A percentile compares a stretch with the other conserved stretches of the same genome.
Conservation (phyloP, 805 yeast species). For the Ogataea henricii region DNA sequence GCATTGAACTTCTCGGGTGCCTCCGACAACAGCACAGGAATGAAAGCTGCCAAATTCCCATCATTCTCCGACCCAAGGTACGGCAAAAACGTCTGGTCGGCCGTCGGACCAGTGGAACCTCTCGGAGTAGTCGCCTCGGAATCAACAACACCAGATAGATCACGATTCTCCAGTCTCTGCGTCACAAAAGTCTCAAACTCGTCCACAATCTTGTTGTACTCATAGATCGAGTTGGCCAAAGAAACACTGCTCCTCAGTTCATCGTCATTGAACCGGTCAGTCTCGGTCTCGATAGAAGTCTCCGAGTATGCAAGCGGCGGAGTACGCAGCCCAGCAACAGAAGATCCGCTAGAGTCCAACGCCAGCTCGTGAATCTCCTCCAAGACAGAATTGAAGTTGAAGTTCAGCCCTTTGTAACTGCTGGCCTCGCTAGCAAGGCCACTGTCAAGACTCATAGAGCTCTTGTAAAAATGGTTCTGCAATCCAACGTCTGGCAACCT, state of each 20-base stretch:
- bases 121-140: conserved; percentile 6
- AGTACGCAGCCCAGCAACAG: conserved; percentile 1
- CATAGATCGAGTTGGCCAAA: conserved; percentile 53
- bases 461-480: conserved; percentile 3
- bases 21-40: conserved; percentile 39
- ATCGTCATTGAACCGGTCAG: conserved; percentile 9
- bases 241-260: not conserved
- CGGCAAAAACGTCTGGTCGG: conserved; percentile 18
- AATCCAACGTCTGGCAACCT: conserved; percentile 22
- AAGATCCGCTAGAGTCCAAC: conserved; percentile 7
- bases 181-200: conserved; percentile 47
- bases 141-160: conserved; percentile 9
- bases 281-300: not conserved
- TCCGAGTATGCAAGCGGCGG: not conserved
- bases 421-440: conserved; percentile 9
- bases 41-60: conserved; percentile 17
- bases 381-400: conserved; percentile 12
- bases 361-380: conserved; percentile 9
- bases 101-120: conserved; percentile 18
- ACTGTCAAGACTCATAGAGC: conserved; percentile 6
- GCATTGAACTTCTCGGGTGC: conserved; percentile 32
- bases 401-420: conserved; percentile 10
- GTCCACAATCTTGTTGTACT: conserved; percentile 48
- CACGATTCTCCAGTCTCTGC: conserved; percentile 8
- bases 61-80: conserved; percentile 6